Conservation (phyloP, 345 rosid genomes). For the Citrus glauca region DNA sequence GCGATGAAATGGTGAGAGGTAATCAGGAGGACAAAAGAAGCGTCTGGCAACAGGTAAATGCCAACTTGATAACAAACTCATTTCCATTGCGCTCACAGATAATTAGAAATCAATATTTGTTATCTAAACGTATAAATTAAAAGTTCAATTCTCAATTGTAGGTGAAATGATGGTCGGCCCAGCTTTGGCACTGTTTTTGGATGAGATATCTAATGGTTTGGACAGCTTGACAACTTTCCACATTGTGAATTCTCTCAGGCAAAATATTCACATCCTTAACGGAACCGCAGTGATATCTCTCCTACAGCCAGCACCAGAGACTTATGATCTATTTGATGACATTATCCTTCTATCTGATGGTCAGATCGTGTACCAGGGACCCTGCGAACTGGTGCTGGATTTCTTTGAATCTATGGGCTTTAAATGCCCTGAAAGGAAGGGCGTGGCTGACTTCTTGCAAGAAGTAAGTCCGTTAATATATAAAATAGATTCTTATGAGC, state of each 20-base stretch:
- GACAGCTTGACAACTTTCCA: slow-evolving; percentile 77
- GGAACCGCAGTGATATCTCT: slow-evolving; percentile 71
- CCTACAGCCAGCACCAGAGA: slow-evolving; percentile 82
- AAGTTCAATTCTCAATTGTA: slow-evolving; percentile 12
- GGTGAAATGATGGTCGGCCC: slow-evolving; percentile 82
- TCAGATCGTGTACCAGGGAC: slow-evolving; percentile 38
- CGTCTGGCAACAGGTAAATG: slow-evolving; percentile 63
- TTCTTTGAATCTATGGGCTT: slow-evolving; percentile 69
- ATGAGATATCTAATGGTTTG: slow-evolving; percentile 75
- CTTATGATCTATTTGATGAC: slow-evolving; percentile 71
- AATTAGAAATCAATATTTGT: not conserved
- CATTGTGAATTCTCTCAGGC: slow-evolving; percentile 56
- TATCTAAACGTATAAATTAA: not conserved
- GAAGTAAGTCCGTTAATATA: slow-evolving; percentile 41
- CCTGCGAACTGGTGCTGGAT: slow-evolving; percentile 45
- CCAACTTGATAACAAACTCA: not conserved
- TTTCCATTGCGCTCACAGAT: not conserved
- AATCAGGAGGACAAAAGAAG: slow-evolving; percentile 67
- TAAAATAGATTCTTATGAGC: not conserved
- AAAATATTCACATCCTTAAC: slow-evolving; percentile 43
- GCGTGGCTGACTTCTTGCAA: slow-evolving; percentile 72
- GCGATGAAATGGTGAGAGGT: slow-evolving; percentile 61
- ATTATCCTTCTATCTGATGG: slow-evolving; percentile 66
- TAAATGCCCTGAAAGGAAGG: slow-evolving; percentile 74
- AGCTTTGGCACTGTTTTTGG: slow-evolving; percentile 64